Evolutionary conservation across 2,329 filamentous ascomycete genomes (phyloP), one percentile per base, ranked within the genome.

Genomic region (Cercospora berteroae): DNA sequence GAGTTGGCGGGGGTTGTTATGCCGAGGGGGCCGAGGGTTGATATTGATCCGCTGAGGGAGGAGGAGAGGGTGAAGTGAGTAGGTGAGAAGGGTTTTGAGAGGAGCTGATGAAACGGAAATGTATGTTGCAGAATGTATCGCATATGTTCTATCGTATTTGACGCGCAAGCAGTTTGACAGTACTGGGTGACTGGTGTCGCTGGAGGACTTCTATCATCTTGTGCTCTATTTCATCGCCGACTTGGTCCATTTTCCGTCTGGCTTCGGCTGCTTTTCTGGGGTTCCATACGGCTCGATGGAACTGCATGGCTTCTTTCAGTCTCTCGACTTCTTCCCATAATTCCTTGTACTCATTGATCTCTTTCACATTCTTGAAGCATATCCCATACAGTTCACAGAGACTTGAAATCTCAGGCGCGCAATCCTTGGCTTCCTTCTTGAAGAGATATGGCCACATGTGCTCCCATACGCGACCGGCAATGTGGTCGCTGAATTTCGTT

Each of bases 331-430:
- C 68, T 39, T 71, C 69, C 70, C 70, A 72, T 29, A 69, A 48
- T 36, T 66, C 63, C 56, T 72, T 64, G 50, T 71, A 72, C 59
- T 60, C 63, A 12, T 62, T 42, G 33, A 71, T 48, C 33, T 50
- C 57, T 16, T 56, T 29, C 20, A 25, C 64, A 50, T 29, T 56
- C 23, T 48, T 18, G 56, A 72, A 72, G 42, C 69, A 72, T 12
- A 72, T 59, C 18, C 63, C 63, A 44, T 71, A 72, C 61, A 70
- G 60, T 59, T 65, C 33, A 50, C 71, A 72, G 57, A 72, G 61
- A 25, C 64, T 69, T 16, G 63, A 44, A 58, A 64, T 59, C 61
- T 69, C 65, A 42, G 58, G 58, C 42, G 27, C 55, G 25, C 67
- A 69, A 23, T 69, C 67, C 27, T 39, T 39, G 27, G 44, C 31